Base-by-base conservation (phyloP, 805 yeast genomes). In the Wickerhamiella australiensis region DNA sequence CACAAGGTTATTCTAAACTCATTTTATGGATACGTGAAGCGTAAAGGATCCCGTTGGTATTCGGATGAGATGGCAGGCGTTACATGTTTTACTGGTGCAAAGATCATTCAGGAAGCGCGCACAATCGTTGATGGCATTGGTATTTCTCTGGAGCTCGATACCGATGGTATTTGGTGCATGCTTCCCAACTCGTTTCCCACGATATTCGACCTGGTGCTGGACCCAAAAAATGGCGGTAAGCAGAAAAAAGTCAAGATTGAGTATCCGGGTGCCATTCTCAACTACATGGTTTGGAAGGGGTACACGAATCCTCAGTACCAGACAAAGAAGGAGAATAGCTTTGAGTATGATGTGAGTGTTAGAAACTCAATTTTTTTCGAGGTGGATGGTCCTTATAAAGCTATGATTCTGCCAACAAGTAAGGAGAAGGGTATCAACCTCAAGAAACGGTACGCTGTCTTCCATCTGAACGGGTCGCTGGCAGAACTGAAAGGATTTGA, bases 31-130 rank as follows among this genome's bases (percentile, higher is more conserved):
- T 92, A 92, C 60, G 98, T 92, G 12, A 92, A 92, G 98, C 77
- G 99, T 66, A 92, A 92, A 60, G 99, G 98, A 36, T 92, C 98
- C 0, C 75, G 99, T 53, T 92, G 99, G 99, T 92, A 88, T 60
- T 92, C 98, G 0, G 87, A 92, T 92, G 98, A 92, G 65, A 92
- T 94, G 98, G 99, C 98, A 0, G 99, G 99, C 54, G 92, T 92
- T 17, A 92, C 99, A 0, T 94, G 98, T 73, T 72, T 88, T 45
- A 92, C 98, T 0, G 99, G 99, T 48, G 96, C 98, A 0, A 86
- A 95, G 0, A 92, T 92, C 58, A 92, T 92, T 70, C 97, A 94
- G 66, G 84, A 90, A 92, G 99, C 99, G 0, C 73, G 97, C 54
- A 69, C 82, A 0, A 68, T 92, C 52, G 96, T 92, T 12, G 97